These are phyloP conservation scores for Ceratocystis huliohia DNA, from an alignment of 2,329 filamentous ascomycete species.

Conservation along the genomic window DNA sequence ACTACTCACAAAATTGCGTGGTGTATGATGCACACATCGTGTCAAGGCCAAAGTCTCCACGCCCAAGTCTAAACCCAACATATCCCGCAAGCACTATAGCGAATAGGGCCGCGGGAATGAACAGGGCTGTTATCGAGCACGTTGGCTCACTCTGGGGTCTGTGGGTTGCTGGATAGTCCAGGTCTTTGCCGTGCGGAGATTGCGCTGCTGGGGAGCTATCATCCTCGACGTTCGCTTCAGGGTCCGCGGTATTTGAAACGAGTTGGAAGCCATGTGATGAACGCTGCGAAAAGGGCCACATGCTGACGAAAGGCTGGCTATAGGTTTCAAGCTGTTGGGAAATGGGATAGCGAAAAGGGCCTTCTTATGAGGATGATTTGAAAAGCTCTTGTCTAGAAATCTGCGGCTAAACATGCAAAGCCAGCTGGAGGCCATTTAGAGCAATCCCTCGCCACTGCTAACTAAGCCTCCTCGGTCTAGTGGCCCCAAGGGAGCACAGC, in stretches of 20 bases:
- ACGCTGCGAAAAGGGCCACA: conserved; percentile 10
- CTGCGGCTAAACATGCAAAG: neutral
- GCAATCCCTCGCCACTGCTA: neutral
- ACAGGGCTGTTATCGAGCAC: conserved; percentile 14
- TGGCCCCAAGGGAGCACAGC: neutral
- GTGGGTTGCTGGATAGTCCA: neutral
- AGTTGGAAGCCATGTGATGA: conserved; percentile 19
- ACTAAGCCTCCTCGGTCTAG: neutral
- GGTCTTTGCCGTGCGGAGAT: neutral
- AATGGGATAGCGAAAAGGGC: neutral
- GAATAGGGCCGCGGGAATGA: conserved; percentile 18
- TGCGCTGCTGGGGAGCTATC: neutral
- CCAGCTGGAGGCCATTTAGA: neutral
- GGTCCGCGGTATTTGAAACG: conserved; percentile 10
- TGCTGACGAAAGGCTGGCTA: neutral
- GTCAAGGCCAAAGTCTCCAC: conserved; percentile 21
- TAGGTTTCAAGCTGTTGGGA: neutral
- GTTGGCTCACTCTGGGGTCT: conserved; percentile 1
- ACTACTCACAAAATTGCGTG: conserved; percentile 30
- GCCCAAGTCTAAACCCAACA: conserved; percentile 22
- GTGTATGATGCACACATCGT: conserved; percentile 27
- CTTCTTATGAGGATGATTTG: neutral
- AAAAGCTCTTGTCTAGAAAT: neutral
- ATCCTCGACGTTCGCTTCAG: conserved; percentile 22
- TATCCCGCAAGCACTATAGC: conserved; percentile 22